Conservation (phyloP, 768 basidiomycete species). For the Daedaleopsis nitida region DNA sequence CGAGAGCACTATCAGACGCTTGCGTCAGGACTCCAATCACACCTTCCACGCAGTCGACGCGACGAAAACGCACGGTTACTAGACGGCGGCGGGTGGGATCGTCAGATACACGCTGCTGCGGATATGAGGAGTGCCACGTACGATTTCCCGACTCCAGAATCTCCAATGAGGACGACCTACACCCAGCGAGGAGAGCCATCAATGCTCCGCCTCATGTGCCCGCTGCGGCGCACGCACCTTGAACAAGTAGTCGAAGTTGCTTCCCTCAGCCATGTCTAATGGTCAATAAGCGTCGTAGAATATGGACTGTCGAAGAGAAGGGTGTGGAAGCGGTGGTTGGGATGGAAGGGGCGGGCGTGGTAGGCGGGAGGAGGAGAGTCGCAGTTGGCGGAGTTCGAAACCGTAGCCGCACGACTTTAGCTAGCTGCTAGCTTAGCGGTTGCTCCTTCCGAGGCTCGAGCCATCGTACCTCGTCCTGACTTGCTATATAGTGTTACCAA, state of each 20-base stretch:
- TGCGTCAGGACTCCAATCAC: conserved; percentile 3
- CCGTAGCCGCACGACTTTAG: not conserved
- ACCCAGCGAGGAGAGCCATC: conserved; percentile 10
- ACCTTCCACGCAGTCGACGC: not conserved
- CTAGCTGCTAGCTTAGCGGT: not conserved
- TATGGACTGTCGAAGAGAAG: conserved; percentile 9
- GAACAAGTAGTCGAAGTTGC: conserved; percentile 99
- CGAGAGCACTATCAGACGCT: conserved; percentile 76
- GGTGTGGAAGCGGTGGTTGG: conserved; percentile 8
- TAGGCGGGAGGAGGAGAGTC: conserved; percentile 10
- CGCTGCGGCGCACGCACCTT: conserved; percentile 59
- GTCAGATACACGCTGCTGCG: not conserved
- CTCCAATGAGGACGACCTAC: conserved; percentile 97
- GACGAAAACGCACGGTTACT: conserved; percentile 61
- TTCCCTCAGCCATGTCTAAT: conserved; percentile 78
- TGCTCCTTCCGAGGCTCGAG: not conserved
- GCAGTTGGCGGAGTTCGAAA: conserved; percentile 35
- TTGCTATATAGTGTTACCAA: not conserved
- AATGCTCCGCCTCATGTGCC: conserved; percentile 2
- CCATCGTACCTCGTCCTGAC: not conserved
- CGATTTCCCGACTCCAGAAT: conserved; percentile 99
- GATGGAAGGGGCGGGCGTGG: conserved; percentile 17
- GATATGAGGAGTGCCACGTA: conserved; percentile 49
- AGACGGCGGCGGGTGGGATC: not conserved
- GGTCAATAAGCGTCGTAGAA: conserved; percentile 21